phyloP scores from a whole-genome alignment of 2,329 filamentous ascomycete genomes.

The Trichophyton simii region DNA sequence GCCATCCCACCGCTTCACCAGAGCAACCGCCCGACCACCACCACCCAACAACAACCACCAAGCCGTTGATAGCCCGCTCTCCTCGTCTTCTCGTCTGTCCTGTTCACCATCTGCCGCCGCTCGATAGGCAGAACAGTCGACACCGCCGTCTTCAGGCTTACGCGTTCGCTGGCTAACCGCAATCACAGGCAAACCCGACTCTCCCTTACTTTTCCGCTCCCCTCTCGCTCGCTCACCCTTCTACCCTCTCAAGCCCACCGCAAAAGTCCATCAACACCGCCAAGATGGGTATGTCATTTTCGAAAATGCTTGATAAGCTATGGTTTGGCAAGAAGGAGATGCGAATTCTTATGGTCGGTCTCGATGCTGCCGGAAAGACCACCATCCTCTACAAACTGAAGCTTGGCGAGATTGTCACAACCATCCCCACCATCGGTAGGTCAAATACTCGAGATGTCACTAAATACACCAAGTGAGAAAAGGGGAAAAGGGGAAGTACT shows the following conservation, averaged over 20 bases:
- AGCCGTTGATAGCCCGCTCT: not conserved
- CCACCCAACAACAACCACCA: too few species aligned
- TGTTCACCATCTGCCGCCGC: not conserved
- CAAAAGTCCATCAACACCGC: conserved; percentile 19
- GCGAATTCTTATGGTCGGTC: conserved; percentile 99
- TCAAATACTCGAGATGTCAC: conserved; percentile 11
- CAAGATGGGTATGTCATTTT: conserved; percentile 96
- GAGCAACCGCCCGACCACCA: not conserved
- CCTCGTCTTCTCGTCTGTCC: not conserved
- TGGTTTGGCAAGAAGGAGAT: conserved; percentile 98
- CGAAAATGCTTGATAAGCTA: conserved; percentile 88
- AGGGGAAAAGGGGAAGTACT: not conserved
- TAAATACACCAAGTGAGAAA: not conserved
- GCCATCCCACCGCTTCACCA: not conserved
- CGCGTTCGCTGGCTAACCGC: not conserved
- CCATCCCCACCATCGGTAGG: conserved; percentile 94
- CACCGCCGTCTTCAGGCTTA: not conserved
- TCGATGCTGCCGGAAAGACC: conserved; percentile 99
- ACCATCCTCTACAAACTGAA: conserved; percentile 99
- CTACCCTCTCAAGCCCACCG: conserved; percentile 5
- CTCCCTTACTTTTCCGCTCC: not conserved
- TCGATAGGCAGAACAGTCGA: not conserved
- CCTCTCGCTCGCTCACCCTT: not conserved
- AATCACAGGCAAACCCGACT: not conserved
- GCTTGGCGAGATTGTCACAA: conserved; percentile 90